Percentiles rank a stretch among this genome's conserved stretches.
Conservation (phyloP, 345 rosid species). For the Populus pruinosa region DNA sequence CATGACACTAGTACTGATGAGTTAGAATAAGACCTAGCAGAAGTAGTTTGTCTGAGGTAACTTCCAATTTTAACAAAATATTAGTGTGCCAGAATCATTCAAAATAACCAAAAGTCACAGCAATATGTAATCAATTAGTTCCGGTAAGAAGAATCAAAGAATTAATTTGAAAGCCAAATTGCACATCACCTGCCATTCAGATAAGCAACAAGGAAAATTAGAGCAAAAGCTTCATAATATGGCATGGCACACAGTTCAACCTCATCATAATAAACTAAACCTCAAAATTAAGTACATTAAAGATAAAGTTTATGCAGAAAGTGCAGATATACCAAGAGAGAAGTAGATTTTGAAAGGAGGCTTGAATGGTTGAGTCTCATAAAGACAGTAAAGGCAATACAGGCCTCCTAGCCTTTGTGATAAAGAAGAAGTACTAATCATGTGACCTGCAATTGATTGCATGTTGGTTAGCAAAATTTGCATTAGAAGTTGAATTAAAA, state of each 20-base stretch:
- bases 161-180: background rate
- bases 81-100: background rate
- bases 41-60: background rate
- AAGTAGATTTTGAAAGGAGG: slow-evolving; percentile 69
- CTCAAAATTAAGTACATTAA: background rate
- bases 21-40: background rate
- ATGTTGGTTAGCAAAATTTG: background rate
- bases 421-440: slow-evolving; percentile 49
- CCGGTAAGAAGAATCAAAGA: background rate
- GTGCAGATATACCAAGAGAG: slow-evolving; percentile 54
- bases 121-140: background rate
- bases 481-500: background rate
- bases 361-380: slow-evolving; percentile 80
- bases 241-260: background rate
- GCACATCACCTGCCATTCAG: background rate
- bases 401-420: slow-evolving; percentile 72
- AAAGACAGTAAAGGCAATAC: slow-evolving; percentile 85
- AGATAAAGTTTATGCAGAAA: background rate
- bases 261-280: background rate
- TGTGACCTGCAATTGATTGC: slow-evolving; percentile 54
- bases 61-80: background rate
- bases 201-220: background rate
- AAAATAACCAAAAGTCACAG: background rate
- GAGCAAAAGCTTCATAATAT: background rate
- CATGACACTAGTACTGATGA: background rate